These are phyloP conservation scores for Maudiozyma humilis DNA, from an alignment of 1,139 yeast genomes.

Conservation along the genomic window DNA sequence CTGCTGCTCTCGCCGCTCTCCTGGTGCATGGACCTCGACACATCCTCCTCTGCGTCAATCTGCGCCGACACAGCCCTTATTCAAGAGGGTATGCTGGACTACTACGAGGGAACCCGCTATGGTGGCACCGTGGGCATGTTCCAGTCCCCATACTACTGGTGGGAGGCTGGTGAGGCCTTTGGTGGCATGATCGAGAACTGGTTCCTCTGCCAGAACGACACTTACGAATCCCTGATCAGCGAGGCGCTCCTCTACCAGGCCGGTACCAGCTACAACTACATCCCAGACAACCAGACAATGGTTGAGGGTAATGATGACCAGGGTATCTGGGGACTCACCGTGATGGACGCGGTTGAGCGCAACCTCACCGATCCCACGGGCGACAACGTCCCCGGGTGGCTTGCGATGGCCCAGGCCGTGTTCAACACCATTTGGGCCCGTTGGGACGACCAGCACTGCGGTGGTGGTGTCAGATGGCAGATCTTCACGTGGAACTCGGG, in stretches of 20 bases:
- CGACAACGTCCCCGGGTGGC: conserved; percentile 38
- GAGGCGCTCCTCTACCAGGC: conserved; percentile 50
- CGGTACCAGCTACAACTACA: conserved; percentile 45
- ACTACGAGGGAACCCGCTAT: conserved; percentile 43
- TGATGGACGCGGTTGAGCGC: conserved; percentile 54
- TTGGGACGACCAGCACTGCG: conserved; percentile 50
- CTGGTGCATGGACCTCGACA: conserved; percentile 25
- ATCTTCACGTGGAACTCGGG: conserved; percentile 65
- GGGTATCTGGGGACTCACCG: conserved; percentile 60
- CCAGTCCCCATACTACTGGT: conserved; percentile 56
- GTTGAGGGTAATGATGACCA: conserved; percentile 69
- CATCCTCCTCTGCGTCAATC: conserved; percentile 32
- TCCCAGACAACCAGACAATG: conserved; percentile 52
- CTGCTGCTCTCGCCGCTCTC: background rate
- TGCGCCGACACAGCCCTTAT: conserved; percentile 46
- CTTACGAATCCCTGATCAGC: conserved; percentile 36
- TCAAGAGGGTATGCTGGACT: conserved; percentile 48
- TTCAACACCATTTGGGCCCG: conserved; percentile 47
- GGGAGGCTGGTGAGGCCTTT: conserved; percentile 65
- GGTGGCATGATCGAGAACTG: conserved; percentile 52
- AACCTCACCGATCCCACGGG: conserved; percentile 42
- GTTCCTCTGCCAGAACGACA: conserved; percentile 41
- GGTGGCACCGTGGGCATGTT: conserved; percentile 61
- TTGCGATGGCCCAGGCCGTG: conserved; percentile 50
- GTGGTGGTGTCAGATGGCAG: conserved; percentile 66